Base-by-base conservation (phyloP, 495 filamentous ascomycete species). In the Hyaloscypha finlandica region DNA sequence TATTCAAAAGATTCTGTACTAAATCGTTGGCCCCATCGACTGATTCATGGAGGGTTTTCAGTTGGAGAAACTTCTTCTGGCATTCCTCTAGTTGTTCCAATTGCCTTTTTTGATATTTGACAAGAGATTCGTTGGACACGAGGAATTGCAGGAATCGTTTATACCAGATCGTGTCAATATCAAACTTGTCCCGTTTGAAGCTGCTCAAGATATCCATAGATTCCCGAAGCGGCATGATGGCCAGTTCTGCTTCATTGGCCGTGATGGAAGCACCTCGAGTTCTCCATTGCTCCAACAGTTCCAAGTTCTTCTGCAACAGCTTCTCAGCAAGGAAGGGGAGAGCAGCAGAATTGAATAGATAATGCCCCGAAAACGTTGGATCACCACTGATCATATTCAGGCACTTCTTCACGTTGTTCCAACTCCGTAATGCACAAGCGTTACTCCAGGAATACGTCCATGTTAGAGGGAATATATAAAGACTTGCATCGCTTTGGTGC, bases 151-250 rank as follows among this genome's bases (percentile, higher is more conserved):
- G 8, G 5, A 31, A 56, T 29, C 29, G 9, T 29, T 56, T 56
- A n/a, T 56, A 56, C 53, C 53, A 56, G 29, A 16, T 29, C 8
- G n/a, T 9, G 6, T 56, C 53, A 9, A 56, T 5, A 6, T 29
- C 53, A 56, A 56, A 9, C 53, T 29, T 29, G 8, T 25, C 20
- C 3, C 30, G 1, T 9, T 42, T 29, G 16, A 48, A 57, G 11
- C 56, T 59, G 19, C 31, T 19, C 35, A 67, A 51, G 25, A 67
- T 56, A 57, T 29, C 32, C 58, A 67, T 61, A 16, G 56, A 63
- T 20, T 56, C 19, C 30, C 45, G 14, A 6, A 57, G 51, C 8
- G 16, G 37, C 31, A 3, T 19, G 4, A 37, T 35, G 31, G 64
- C 55, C 6, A 53, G 2, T 8, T 19, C 25, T 22, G 59, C 29